Evolutionary conservation across 306 rosid species (phyloP), one percentile per base, ranked within the genome.

Genomic region (Cotoneaster glaucophyllus): DNA sequence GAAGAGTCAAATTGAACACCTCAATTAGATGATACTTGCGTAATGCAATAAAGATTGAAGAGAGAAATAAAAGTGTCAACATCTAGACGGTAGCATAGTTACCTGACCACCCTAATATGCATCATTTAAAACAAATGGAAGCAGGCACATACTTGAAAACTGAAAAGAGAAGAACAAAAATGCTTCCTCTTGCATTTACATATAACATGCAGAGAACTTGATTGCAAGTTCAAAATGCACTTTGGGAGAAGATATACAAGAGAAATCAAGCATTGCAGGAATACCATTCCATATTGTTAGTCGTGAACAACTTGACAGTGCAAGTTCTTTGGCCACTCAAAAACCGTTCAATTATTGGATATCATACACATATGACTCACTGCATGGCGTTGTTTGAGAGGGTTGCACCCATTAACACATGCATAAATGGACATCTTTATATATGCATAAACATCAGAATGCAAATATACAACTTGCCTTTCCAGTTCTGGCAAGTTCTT

Each of bases 401-500:
- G 26, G 56, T 54, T 39, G 24, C 54, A 39, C 15, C 14, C 13
- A 59, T 43, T 73, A 39, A 73, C 58, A 41, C 41, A 53, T n/a
- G 6, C 63, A 71, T 26, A 32, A 22, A 72, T 26, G 52, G 11
- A 59, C 4, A 58, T 29, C 17, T 28, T 21, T 39, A 8, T 44
- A 28, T 62, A 68, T 6, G 1, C 59, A 69, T 31, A 43, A 39
- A 31, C 66, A 50, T 56, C 3, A 37, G n/a, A 41, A 28, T 26
- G 32, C 44, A 15, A 18, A 74, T 62, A 28, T 4, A 22, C 17
- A 56, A 29, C 69, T 73, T 61, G 71, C 91, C 87, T 87, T 87
- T 81, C 91, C 91, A 54, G 91, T 87, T 83, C 91, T 85, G 37
- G 87, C 84, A 66, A 87, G 81, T 70, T 87, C 91, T 74, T 70